A percentile compares a stretch with the other conserved stretches of the same genome.
Conservation (phyloP, 768 basidiomycete genomes). For the Lanmaoa rubissima region DNA sequence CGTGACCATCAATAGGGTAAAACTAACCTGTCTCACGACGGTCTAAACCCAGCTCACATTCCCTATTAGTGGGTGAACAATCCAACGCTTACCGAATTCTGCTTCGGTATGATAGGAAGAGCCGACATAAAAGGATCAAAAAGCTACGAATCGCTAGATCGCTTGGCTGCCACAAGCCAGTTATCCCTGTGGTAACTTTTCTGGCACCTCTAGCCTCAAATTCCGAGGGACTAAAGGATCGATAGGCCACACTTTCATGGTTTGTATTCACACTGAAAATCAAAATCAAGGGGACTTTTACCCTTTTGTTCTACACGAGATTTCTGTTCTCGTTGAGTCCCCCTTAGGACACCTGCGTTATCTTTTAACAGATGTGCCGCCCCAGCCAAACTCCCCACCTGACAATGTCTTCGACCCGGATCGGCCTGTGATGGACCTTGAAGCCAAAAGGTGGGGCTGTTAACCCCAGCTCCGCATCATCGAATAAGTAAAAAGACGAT, state of each 20-base stretch:
- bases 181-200: background rate
- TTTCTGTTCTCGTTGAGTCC: conserved; percentile 79
- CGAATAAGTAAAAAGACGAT: conserved; percentile 79
- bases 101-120: background rate
- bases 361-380: conserved; percentile 79
- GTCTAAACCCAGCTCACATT: background rate
- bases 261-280: background rate
- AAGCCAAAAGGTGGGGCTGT: conserved; percentile 52
- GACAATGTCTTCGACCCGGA: conserved; percentile 75
- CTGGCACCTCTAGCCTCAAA: background rate
- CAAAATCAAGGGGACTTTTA: conserved; percentile 2
- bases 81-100: background rate
- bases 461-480: conserved; percentile 71
- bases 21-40: background rate
- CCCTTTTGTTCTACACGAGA: conserved; percentile 55
- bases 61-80: background rate
- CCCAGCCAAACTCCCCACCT: conserved; percentile 83
- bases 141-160: background rate
- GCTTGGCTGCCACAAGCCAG: background rate
- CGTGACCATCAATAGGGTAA: background rate
- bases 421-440: conserved; percentile 40
- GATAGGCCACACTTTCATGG: background rate
- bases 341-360: conserved; percentile 81
- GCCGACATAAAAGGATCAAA: background rate
- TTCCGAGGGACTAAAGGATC: background rate